These are phyloP conservation scores for Fusarium ramigenum DNA, from an alignment of 2,329 filamentous ascomycete species.

Conservation along the genomic window DNA sequence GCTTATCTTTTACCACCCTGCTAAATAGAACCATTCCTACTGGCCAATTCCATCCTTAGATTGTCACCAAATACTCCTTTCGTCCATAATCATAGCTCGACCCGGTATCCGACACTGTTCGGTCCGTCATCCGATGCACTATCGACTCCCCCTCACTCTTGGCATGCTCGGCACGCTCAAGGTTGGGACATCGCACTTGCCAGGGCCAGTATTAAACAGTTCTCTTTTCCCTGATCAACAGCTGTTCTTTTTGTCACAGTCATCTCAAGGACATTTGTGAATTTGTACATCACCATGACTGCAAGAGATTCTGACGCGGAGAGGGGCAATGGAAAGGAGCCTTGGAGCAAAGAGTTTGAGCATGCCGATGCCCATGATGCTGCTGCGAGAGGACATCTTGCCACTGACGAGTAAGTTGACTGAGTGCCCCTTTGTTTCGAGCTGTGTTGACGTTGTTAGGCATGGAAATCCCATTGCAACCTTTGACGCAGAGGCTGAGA, in stretches of 20 bases:
- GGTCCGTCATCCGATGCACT: slow-evolving; percentile 6
- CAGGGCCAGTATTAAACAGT: background rate
- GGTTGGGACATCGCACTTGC: background rate
- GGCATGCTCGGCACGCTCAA: background rate
- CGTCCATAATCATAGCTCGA: background rate
- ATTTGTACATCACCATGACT: background rate
- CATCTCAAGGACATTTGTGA: background rate
- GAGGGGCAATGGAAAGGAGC: background rate
- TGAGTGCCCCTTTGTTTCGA: rapidly evolving
- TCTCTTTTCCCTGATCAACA: background rate
- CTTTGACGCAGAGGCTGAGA: slow-evolving; percentile 4
- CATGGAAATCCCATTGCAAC: slow-evolving; percentile 13
- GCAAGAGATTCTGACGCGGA: slow-evolving; percentile 4
- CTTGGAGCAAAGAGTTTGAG: background rate
- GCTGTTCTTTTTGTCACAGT: background rate
- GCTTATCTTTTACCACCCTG: background rate
- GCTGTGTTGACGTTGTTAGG: background rate
- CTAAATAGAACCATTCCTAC: background rate
- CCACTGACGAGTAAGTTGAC: slow-evolving; percentile 7
- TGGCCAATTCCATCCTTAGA: background rate
- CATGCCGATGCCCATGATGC: slow-evolving; percentile 5
- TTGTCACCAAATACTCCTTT: background rate
- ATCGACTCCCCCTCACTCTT: slow-evolving; percentile 20
- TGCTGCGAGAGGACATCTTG: slow-evolving; percentile 8
- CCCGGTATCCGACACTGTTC: slow-evolving; percentile 11